phyloP scores from a whole-genome alignment of 306 rosid species.

The Vachellia collinsii region DNA sequence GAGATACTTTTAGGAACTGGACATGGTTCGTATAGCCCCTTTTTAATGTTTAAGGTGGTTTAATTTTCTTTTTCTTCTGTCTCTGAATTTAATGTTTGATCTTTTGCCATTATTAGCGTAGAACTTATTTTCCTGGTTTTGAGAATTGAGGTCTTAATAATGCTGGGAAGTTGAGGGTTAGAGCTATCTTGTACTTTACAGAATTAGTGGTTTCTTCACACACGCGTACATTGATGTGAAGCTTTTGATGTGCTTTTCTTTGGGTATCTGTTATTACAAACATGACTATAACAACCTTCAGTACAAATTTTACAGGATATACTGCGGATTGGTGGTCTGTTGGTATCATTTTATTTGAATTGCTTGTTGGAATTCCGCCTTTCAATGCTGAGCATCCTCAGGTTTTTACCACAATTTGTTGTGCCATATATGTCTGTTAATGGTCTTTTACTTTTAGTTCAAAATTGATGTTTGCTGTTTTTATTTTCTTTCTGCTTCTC shows the following conservation, averaged over 20 bases:
- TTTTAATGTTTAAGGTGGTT: conserved; percentile 66
- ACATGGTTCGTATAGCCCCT: conserved; percentile 87
- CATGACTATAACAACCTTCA: conserved; percentile 18
- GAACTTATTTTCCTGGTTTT: conserved; percentile 21
- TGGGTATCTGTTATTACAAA: conserved; percentile 30
- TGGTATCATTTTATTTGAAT: conserved; percentile 94
- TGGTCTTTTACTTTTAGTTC: conserved; percentile 15
- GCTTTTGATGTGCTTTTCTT: conserved; percentile 20
- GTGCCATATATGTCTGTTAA: conserved; percentile 9
- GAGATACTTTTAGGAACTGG: conserved; percentile 99
- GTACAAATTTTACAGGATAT: conserved; percentile 57
- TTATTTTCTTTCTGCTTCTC: not conserved
- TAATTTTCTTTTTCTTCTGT: conserved; percentile 45
- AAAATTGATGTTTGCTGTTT: conserved; percentile 7
- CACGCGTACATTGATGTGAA: not conserved
- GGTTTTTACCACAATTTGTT: conserved; percentile 51
- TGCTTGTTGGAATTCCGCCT: conserved; percentile 98
- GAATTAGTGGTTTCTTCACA: conserved; percentile 8
- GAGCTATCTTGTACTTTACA: not conserved
- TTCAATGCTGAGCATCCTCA: conserved; percentile 99
- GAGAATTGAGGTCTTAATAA: conserved; percentile 8
- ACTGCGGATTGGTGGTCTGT: conserved; percentile 99
- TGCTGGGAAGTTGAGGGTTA: conserved; percentile 20
- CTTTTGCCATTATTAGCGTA: conserved; percentile 27
- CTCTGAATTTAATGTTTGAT: conserved; percentile 33